Base-by-base conservation (phyloP, 257 asterid genomes). In the Fraxinus americana region DNA sequence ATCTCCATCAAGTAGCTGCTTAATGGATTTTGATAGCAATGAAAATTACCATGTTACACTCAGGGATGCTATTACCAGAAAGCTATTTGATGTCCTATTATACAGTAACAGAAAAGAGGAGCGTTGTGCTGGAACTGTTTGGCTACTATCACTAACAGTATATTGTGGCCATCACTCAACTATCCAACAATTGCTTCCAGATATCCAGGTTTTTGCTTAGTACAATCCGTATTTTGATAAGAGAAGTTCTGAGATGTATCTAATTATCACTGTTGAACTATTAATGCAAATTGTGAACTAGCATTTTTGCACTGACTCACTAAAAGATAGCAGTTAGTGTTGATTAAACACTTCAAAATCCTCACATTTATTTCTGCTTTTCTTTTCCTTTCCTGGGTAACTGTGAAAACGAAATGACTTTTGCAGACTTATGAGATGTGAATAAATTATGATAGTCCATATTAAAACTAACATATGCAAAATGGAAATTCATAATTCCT, bases 101-200 rank as follows among this genome's bases (percentile, higher is more conserved):
- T 96, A 88, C 80, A 96, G 99, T 84, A 96, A 79, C 86, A 89
- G 95, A 85, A 96, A 96, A 79, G 98, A 96, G 81, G 99, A 96
- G 87, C 98, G 97, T 32, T 96, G 98, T 84, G 92, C 99, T 86
- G 99, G 99, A 82, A 90, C 99, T 78, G 99, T 96, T 75, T 96
- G 99, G 99, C 86, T 96, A 67, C 80, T 96, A 75, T 96, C 98
- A 77, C 93, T 96, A 57, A 89, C 96, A 71, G 86, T 96, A 86
- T 96, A 93, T 77, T 96, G 98, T 76, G 97, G 99, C 78, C 94
- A 85, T 68, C 94, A 96, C 84, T 79, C 83, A 73, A 86, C 88
- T 43, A 84, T 93, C 83, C 99, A 96, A 88, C 74, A 90, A 77
- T 85, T 96, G 91, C 99, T 96, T 89, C 98, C 98, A 54, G 97